Conservation (phyloP, 768 basidiomycete species). For the Agrocybe pediades region DNA sequence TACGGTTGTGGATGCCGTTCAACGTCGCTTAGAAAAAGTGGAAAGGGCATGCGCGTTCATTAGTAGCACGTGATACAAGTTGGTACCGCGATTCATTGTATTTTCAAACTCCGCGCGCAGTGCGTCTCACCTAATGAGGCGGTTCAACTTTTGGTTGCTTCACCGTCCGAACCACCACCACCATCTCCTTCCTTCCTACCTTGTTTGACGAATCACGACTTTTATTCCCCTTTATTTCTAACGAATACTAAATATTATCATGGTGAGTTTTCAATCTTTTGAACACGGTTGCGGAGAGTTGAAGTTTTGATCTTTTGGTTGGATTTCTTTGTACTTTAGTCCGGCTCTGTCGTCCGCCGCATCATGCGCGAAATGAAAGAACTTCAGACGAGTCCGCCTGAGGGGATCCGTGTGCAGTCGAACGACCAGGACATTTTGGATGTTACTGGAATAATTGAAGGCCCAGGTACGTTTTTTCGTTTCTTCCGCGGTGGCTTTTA, state of each 20-base stretch:
- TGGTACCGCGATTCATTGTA: constrained; percentile 15
- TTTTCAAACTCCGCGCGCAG: constrained; percentile 18
- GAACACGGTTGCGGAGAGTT: background rate
- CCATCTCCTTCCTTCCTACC: background rate
- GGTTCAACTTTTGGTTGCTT: constrained; percentile 9
- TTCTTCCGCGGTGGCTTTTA: background rate
- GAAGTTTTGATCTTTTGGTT: background rate
- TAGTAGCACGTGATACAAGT: constrained; percentile 13
- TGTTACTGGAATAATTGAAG: constrained; percentile 85
- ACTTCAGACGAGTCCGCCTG: constrained; percentile 80
- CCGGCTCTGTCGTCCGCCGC: constrained; percentile 72
- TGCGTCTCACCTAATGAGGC: constrained; percentile 14
- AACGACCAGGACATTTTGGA: constrained; percentile 89
- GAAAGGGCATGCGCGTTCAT: background rate
- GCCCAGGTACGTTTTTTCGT: constrained; percentile 67
- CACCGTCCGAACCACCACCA: background rate
- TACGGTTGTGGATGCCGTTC: no score
- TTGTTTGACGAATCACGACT: background rate
- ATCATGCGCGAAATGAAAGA: constrained; percentile 86
- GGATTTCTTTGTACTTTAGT: constrained; percentile 32
- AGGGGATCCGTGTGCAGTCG: constrained; percentile 88
- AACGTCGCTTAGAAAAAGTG: background rate
- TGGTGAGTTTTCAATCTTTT: constrained; percentile 11
- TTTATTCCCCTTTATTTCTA: constrained; percentile 1
- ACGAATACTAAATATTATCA: constrained; percentile 6